Conservation (phyloP, 2,329 filamentous ascomycete genomes). For the Xylaria arbuscula region DNA sequence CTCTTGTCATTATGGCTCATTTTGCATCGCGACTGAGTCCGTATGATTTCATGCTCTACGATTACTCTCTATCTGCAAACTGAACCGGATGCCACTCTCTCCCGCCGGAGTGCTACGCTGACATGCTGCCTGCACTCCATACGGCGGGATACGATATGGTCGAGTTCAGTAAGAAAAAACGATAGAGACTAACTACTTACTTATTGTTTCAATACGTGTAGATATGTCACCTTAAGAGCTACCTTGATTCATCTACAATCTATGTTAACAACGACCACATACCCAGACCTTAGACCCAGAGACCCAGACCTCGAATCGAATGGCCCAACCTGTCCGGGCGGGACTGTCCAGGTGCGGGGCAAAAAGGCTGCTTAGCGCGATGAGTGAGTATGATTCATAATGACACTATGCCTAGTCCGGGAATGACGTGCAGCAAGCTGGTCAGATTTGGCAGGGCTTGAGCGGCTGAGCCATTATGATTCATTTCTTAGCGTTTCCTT, state of each 20-base stretch:
- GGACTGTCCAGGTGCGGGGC: slow-evolving; percentile 4
- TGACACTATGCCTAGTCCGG: background rate
- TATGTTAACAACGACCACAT: background rate
- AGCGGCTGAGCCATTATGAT: slow-evolving; percentile 35
- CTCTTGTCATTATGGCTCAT: slow-evolving; percentile 34
- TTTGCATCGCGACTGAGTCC: slow-evolving; percentile 21
- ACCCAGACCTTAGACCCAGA: background rate
- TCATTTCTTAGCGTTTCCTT: slow-evolving; percentile 31
- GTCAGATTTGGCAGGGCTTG: background rate
- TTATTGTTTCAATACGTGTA: no score
- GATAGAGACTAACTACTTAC: no score
- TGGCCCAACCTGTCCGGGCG: background rate
- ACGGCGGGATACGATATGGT: no score
- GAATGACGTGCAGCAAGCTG: background rate
- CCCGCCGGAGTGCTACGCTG: background rate
- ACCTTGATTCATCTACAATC: background rate
- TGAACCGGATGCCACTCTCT: background rate
- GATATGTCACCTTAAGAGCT: background rate
- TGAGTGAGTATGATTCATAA: slow-evolving; percentile 38
- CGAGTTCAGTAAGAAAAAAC: background rate
- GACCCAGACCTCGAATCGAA: background rate
- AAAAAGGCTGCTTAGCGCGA: background rate
- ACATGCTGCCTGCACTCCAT: background rate
- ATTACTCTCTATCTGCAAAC: background rate
- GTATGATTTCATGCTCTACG: slow-evolving; percentile 25